Evolutionary conservation across 1,284 basidiomycete species (phyloP).

Genomic region (Rugosomyces carneus): DNA sequence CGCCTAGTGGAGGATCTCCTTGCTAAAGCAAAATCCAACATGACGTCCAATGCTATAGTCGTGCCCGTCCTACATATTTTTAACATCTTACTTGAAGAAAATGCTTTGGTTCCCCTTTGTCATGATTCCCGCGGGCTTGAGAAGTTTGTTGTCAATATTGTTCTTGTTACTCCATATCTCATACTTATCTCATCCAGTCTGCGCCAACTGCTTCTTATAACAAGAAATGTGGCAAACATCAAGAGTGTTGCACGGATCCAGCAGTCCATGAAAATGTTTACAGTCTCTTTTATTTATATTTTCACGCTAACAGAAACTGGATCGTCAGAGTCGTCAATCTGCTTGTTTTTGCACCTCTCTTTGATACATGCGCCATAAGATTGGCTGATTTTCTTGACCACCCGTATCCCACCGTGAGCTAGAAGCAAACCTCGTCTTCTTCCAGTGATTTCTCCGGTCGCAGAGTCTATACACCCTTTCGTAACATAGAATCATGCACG

Average conservation of each 20-base stretch:
- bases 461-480: not conserved
- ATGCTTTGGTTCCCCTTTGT: slow-evolving; percentile 43
- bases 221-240: slow-evolving; percentile 55
- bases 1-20: slow-evolving; percentile 52
- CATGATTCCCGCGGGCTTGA: slow-evolving; percentile 39
- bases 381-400: slow-evolving; percentile 66
- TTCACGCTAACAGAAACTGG: slow-evolving; percentile 8
- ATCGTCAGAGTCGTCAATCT: slow-evolving; percentile 54
- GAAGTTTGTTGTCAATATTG: slow-evolving; percentile 34
- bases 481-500: not conserved
- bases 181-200: slow-evolving; percentile 24
- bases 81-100: slow-evolving; percentile 64
- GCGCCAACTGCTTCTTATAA: slow-evolving; percentile 44
- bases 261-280: slow-evolving; percentile 76
- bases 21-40: slow-evolving; percentile 44
- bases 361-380: slow-evolving; percentile 37
- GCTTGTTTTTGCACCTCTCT: slow-evolving; percentile 45
- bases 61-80: slow-evolving; percentile 76
- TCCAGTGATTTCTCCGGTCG: not conserved
- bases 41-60: slow-evolving; percentile 63
- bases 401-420: slow-evolving; percentile 67
- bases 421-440: not conserved
- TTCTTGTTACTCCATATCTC: slow-evolving; percentile 9
- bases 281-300: slow-evolving; percentile 17
- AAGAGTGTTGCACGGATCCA: slow-evolving; percentile 77